phyloP scores from a whole-genome alignment of 495 filamentous ascomycete species.

The Penicillium salamii region DNA sequence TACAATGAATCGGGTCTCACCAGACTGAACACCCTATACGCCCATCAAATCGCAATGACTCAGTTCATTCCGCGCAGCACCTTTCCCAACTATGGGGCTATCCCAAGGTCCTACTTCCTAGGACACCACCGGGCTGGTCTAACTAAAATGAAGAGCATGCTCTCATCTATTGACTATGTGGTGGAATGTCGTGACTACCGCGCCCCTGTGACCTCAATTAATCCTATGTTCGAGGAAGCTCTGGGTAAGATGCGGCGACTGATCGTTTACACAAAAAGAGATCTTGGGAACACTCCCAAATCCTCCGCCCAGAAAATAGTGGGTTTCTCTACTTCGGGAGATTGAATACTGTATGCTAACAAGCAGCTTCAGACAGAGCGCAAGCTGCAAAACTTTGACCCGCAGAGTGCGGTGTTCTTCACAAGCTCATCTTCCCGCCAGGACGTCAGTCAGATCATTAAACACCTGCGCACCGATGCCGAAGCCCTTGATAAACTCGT shows the following conservation, averaged over 20 bases:
- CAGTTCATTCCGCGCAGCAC: conserved; percentile 69
- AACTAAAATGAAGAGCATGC: conserved; percentile 76
- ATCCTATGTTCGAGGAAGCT: conserved; percentile 82
- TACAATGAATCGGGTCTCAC: conserved; percentile 10
- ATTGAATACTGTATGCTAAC: not conserved
- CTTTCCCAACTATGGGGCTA: conserved; percentile 66
- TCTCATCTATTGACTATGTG: conserved; percentile 80
- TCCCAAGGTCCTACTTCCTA: conserved; percentile 93
- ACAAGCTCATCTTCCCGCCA: conserved; percentile 49
- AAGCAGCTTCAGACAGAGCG: conserved; percentile 29
- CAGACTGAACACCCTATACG: not conserved
- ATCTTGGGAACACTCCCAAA: conserved; percentile 56
- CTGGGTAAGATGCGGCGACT: conserved; percentile 68
- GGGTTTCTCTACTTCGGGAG: conserved; percentile 5
- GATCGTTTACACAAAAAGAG: conserved; percentile 88
- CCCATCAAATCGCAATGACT: conserved; percentile 15
- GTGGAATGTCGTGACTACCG: conserved; percentile 95
- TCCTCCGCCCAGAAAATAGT: conserved; percentile 29
- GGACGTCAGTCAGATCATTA: conserved; percentile 54
- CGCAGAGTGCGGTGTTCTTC: conserved; percentile 61
- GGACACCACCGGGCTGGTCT: conserved; percentile 89
- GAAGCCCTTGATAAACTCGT: conserved; percentile 50
- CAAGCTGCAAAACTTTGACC: conserved; percentile 58
- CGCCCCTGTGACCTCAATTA: conserved; percentile 81
- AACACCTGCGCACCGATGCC: conserved; percentile 51